Evolutionary conservation across 306 rosid genomes (phyloP), one percentile per base, ranked within the genome.

Genomic region (Luffa acutangula): DNA sequence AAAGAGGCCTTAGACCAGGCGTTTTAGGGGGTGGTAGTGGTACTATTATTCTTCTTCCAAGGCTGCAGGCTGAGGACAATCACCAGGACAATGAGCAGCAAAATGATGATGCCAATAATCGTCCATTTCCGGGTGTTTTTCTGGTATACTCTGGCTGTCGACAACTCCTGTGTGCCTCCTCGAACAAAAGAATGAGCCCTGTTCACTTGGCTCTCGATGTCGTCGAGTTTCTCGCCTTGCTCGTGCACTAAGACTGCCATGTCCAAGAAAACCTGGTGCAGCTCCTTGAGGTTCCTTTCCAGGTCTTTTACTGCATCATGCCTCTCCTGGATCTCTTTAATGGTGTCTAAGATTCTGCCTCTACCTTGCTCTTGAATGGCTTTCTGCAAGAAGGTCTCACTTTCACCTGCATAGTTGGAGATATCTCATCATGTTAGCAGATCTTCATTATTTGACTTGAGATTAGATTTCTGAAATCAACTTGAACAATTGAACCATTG

Each of bases 201-300:
- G 37, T 71, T 79, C 84, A 94, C 79, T 42, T 94, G 93, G 88
- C 86, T 87, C 83, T 92, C 98, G 1, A 94, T 94, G 83, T 94
- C 93, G 45, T 94, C 96, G 13, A 94, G 51, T 7, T 94, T 91
- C 81, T 92, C 93, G 4, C 97, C 97, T 52, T 94, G 97, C 1
- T 88, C 80, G 58, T 92, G 87, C 33, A 94, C 96, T 86, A 94
- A 53, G 20, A 94, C 97, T 3, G 98, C 87, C 97, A 94, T 94
- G 90, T 94, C 98, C 87, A 94, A 11, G 85, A 94, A 94, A 77
- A 94, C 92, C 77, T 94, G 98, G 80, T 94, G 97, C 49, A 94
- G 83, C 85, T 92, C 98, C 3, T 86, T 89, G 5, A 94, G 96
- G 33, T 85, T 87, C 82, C 88, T 94, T 84, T 94, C 98, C 77